These are phyloP conservation scores for Coccomyxa sp. DNA, from an alignment of 139 green algal species.

Conservation along the genomic window DNA sequence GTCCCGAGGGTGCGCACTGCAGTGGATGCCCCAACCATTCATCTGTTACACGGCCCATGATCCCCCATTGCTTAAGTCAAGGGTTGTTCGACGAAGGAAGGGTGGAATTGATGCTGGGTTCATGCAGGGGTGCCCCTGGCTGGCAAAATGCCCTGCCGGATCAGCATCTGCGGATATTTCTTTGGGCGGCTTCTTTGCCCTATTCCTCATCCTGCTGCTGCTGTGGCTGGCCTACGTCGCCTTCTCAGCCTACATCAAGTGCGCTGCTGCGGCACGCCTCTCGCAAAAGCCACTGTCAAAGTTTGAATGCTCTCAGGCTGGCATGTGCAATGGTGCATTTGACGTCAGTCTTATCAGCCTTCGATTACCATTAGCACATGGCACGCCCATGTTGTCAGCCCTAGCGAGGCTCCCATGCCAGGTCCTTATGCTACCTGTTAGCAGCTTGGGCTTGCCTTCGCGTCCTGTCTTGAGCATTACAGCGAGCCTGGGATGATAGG, in stretches of 20 bases:
- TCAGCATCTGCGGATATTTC: slow-evolving; percentile 17
- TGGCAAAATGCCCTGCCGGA: slow-evolving; percentile 33
- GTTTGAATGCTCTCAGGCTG: slow-evolving; percentile 11
- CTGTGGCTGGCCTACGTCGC: slow-evolving; percentile 20
- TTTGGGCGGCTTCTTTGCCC: slow-evolving; percentile 17
- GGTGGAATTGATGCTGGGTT: too few relatives aligned
- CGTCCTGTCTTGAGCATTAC: too few relatives aligned
- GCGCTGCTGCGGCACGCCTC: neutral
- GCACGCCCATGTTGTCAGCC: too few relatives aligned
- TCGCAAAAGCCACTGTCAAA: neutral
- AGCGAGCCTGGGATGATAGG: too few relatives aligned
- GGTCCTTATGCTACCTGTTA: too few relatives aligned
- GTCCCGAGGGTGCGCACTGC: slow-evolving; percentile 6
- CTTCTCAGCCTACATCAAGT: slow-evolving; percentile 19
- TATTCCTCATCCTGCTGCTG: slow-evolving; percentile 10
- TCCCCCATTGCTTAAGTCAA: too few relatives aligned
- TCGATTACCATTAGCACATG: too few relatives aligned
- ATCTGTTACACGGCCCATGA: neutral
- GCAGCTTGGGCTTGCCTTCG: too few relatives aligned
- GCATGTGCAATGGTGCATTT: too few relatives aligned
- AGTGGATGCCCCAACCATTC: neutral
- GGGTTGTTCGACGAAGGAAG: too few relatives aligned
- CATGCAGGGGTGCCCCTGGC: slow-evolving; percentile 22
- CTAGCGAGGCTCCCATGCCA: too few relatives aligned
- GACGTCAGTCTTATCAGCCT: too few relatives aligned